Evolutionary conservation across 345 rosid species (phyloP).

Genomic region (Nasturtium officinale): DNA sequence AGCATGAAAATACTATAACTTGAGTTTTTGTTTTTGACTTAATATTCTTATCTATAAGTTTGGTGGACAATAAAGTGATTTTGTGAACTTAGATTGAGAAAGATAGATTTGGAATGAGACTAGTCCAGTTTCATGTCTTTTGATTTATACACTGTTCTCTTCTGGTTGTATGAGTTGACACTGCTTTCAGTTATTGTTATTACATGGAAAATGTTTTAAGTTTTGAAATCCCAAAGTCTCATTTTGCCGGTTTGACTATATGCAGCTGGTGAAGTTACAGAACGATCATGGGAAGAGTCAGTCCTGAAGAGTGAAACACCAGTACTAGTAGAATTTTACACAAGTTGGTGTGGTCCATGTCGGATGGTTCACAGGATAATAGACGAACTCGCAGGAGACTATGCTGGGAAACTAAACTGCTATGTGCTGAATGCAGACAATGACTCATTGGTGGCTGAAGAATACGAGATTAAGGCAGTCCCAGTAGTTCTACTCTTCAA

Average conservation of each 20-base stretch:
- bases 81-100: too few relatives aligned
- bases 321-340: slow-evolving; percentile 85
- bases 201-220: neutral
- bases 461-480: slow-evolving; percentile 82
- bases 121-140: too few relatives aligned
- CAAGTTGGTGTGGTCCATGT: slow-evolving; percentile 87
- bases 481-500: slow-evolving; percentile 89
- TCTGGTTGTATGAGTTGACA: neutral
- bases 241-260: slow-evolving; percentile 12
- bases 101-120: too few relatives aligned
- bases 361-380: slow-evolving; percentile 66
- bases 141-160: neutral
- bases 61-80: too few relatives aligned
- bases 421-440: slow-evolving; percentile 71
- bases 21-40: too few relatives aligned
- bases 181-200: neutral
- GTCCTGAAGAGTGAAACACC: slow-evolving; percentile 68
- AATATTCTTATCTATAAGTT: too few relatives aligned
- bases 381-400: slow-evolving; percentile 80
- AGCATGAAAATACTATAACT: too few relatives aligned
- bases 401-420: slow-evolving; percentile 70
- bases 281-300: slow-evolving; percentile 65
- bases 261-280: slow-evolving; percentile 66
- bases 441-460: slow-evolving; percentile 69
- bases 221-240: neutral